Percentiles rank a stretch among this genome's conserved stretches.
Evolutionary conservation across 495 filamentous ascomycete species (phyloP).

Genomic region (Hypoxylon intermedium): DNA sequence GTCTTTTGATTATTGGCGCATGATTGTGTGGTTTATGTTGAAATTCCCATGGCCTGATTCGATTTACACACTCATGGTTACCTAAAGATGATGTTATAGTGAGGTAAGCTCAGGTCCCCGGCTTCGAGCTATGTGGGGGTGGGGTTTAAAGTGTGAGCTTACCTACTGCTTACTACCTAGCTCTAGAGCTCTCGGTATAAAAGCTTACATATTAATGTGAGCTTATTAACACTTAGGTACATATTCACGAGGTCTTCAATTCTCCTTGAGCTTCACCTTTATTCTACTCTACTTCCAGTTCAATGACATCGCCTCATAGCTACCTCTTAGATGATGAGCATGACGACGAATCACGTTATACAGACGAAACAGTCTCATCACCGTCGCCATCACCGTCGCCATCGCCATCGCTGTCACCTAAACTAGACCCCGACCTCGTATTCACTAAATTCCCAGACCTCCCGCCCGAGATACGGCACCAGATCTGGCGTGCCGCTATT

Average conservation of each 20-base stretch:
- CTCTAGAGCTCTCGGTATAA: no score
- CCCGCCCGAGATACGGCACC: constrained; percentile 45
- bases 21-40: neutral
- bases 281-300: no score
- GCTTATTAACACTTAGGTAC: no score
- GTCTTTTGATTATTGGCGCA: neutral
- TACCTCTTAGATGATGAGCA: neutral
- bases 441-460: constrained; percentile 36
- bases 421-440: neutral
- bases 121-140: no score
- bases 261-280: no score
- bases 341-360: no score
- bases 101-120: no score
- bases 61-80: no score
- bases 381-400: neutral
- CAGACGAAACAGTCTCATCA: neutral
- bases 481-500: constrained; percentile 41
- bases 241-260: no score
- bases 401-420: neutral
- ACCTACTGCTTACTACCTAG: neutral
- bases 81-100: no score
- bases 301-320: neutral
- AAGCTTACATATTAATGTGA: no score
- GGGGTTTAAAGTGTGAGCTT: no score
- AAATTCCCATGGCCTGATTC: neutral